Evolutionary conservation across 768 basidiomycete species (phyloP).

Genomic region (Mycena chlorophos): DNA sequence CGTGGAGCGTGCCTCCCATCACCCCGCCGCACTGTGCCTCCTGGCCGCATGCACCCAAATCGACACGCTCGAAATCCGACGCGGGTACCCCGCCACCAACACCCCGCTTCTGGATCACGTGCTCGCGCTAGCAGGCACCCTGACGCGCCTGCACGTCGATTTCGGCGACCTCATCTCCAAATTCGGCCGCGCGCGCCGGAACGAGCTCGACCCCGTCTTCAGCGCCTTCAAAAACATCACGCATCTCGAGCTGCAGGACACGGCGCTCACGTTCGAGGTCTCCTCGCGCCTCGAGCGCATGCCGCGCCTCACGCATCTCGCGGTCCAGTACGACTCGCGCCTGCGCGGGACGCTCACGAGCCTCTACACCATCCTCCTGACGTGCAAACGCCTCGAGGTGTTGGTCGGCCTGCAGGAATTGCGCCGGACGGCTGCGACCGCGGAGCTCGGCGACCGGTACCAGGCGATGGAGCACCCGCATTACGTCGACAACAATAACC

Average conservation of each 20-base stretch:
- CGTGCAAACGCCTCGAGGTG: neutral
- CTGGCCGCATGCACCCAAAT: slow-evolving; percentile 1
- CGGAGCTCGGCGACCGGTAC: neutral
- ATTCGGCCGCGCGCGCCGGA: neutral
- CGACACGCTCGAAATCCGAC: neutral
- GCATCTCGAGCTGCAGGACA: slow-evolving; percentile 7
- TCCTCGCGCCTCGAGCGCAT: neutral
- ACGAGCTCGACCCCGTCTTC: neutral
- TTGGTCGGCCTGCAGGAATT: neutral
- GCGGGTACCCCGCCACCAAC: neutral
- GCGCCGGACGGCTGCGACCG: neutral
- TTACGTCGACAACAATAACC: neutral
- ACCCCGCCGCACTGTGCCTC: neutral
- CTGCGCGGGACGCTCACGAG: neutral
- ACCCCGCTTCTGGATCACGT: neutral
- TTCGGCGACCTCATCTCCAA: neutral
- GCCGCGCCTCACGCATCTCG: slow-evolving; percentile 7
- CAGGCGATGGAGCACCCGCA: neutral
- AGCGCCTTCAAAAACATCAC: neutral
- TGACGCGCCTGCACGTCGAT: slow-evolving; percentile 6
- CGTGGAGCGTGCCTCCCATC: neutral
- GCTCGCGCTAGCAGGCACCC: neutral
- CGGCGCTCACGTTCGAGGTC: neutral
- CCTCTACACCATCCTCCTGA: neutral
- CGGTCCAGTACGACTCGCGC: neutral